Conservation (phyloP, 2,329 filamentous ascomycete genomes). For the Emmonsiellopsis sp. region DNA sequence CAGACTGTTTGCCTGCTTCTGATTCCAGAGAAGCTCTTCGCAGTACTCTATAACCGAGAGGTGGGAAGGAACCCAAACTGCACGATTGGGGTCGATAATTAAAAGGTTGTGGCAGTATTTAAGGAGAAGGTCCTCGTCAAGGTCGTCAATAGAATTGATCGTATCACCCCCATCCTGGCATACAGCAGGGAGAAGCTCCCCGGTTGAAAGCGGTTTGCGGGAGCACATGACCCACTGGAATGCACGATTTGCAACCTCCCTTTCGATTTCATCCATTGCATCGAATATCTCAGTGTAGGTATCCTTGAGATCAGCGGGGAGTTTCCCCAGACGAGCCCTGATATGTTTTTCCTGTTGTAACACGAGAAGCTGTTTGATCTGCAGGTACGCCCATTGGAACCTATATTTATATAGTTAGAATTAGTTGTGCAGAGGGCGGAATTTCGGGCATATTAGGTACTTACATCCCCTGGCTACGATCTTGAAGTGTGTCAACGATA, state of each 20-base stretch:
- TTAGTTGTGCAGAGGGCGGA: no score
- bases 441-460: background rate
- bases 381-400: background rate
- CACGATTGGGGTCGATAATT: background rate
- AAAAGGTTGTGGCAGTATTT: background rate
- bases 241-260: background rate
- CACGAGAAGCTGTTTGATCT: background rate
- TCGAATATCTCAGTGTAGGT: conserved; percentile 1
- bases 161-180: background rate
- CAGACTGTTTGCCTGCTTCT: background rate
- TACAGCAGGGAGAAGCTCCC: background rate
- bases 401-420: background rate
- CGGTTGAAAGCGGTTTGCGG: background rate
- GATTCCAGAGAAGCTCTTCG: background rate
- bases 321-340: background rate
- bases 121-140: background rate
- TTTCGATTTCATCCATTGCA: background rate
- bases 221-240: background rate
- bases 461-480: conserved; percentile 1
- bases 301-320: background rate
- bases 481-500: background rate
- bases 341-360: background rate
- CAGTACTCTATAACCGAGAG: background rate
- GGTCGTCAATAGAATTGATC: background rate
- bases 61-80: background rate